Percentiles rank a stretch among this genome's conserved stretches.
Evolutionary conservation across 2,329 filamentous ascomycete genomes (phyloP).

Genomic region (Arthroderma uncinatum): DNA sequence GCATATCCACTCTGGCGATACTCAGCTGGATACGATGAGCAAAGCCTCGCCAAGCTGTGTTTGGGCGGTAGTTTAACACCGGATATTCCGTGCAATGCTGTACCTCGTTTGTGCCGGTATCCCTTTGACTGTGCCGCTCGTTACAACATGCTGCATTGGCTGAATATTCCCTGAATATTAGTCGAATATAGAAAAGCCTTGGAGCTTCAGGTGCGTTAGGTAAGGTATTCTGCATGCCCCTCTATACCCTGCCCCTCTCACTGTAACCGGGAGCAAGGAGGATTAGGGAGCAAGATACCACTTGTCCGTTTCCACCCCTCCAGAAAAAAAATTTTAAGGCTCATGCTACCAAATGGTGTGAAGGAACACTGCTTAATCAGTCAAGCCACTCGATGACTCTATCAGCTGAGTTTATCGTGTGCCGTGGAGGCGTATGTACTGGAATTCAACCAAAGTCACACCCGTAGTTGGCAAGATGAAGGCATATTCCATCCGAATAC

Average conservation of each 20-base stretch:
- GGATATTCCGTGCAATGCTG: not conserved
- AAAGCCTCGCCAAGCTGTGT: constrained; percentile 1
- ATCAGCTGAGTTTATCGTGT: not conserved
- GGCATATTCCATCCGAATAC: not conserved
- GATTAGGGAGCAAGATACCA: not conserved
- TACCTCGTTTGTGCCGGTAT: not conserved
- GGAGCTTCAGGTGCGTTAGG: not conserved
- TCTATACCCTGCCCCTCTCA: not conserved
- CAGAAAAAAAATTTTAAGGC: not conserved
- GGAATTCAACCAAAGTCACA: not conserved
- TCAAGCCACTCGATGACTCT: not conserved
- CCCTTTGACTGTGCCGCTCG: not conserved
- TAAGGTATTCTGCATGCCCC: not conserved
- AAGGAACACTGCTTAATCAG: not conserved
- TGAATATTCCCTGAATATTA: not conserved
- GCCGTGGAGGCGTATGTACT: not conserved
- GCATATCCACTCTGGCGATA: not conserved
- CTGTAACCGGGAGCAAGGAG: not conserved
- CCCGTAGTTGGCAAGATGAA: not conserved
- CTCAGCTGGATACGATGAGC: constrained; percentile 2
- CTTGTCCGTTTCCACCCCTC: not conserved
- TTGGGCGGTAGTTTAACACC: not conserved
- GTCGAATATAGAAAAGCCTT: not conserved
- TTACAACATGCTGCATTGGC: not conserved
- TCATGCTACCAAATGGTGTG: not conserved